Evolutionary conservation across 768 basidiomycete species (phyloP), one percentile per base, ranked within the genome.

Genomic region (Candolleomyces eurysporus): DNA sequence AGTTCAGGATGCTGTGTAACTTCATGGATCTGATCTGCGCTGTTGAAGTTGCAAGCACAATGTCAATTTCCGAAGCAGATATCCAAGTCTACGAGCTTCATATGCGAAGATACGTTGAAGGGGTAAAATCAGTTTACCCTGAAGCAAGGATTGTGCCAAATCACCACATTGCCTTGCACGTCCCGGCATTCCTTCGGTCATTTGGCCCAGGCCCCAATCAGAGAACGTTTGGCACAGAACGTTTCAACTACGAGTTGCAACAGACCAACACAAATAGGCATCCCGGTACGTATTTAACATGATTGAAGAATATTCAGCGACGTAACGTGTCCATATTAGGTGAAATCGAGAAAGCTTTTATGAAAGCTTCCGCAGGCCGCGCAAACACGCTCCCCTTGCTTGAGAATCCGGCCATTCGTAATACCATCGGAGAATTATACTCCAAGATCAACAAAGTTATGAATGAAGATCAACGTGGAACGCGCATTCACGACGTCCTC

Each of bases 81-180:
- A 75, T 75, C 30, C 1, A 56, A 0, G 26, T 53, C 1, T 79
- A 73, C 54, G 64, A 74, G 21, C 1, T 42, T 2, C 65, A 72
- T 21, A 78, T 79, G 59, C 50, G 59, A 0, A 31, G 32, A 2
- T 81, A 82, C 63, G 69, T 81, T 1, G 43, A 22, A 0, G 66
- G 62, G 1, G n/a, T 80, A 4, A 54, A 62, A 0, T 51, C 61
- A 0, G 67, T 81, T 0, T 82, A 70, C 61, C 74, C 72, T 0
- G 67, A 67, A 16, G 61, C 64, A 4, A 48, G 46, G 0, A 59
- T 80, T 17, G 61, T 61, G 1, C 73, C 76, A 0, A 76, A 78
- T 49, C 78, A 81, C 8, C 82, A 81, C 61, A 53, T 77, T 4
- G 60, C 76, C 1, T 63, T 83, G n/a, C 80, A 82, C 65, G 62